Evolutionary conservation across 306 rosid genomes (phyloP).

Genomic region (Dalbergia oliveri): DNA sequence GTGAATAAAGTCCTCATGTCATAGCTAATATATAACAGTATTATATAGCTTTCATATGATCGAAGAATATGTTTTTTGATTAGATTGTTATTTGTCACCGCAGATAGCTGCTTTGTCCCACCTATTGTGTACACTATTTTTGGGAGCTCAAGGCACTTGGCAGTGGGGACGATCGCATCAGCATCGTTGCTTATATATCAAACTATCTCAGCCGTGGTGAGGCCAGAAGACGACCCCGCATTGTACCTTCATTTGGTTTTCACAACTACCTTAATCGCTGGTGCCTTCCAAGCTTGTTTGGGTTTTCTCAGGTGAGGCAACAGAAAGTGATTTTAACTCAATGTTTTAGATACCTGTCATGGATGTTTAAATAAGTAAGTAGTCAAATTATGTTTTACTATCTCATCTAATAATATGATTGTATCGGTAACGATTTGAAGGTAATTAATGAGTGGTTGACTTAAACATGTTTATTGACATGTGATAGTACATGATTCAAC

Average conservation of each 20-base stretch:
- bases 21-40: not conserved
- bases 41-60: not conserved
- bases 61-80: not conserved
- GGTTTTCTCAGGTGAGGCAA: constrained; percentile 71
- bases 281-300: constrained; percentile 62
- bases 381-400: too few relatives aligned
- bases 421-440: too few relatives aligned
- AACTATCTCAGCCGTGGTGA: constrained; percentile 52
- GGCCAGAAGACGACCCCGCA: constrained; percentile 47
- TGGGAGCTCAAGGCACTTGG: constrained; percentile 86
- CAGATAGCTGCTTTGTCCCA: constrained; percentile 67
- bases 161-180: constrained; percentile 89
- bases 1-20: too few relatives aligned
- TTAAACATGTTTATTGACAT: too few relatives aligned
- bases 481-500: too few relatives aligned
- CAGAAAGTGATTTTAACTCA: too few relatives aligned
- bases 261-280: constrained; percentile 74
- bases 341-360: too few relatives aligned
- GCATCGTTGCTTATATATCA: constrained; percentile 68
- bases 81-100: not conserved
- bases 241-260: constrained; percentile 72
- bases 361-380: too few relatives aligned
- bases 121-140: constrained; percentile 75
- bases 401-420: too few relatives aligned
- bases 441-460: too few relatives aligned